Base-by-base conservation (phyloP, 345 rosid species). In the Ricinus communis region DNA sequence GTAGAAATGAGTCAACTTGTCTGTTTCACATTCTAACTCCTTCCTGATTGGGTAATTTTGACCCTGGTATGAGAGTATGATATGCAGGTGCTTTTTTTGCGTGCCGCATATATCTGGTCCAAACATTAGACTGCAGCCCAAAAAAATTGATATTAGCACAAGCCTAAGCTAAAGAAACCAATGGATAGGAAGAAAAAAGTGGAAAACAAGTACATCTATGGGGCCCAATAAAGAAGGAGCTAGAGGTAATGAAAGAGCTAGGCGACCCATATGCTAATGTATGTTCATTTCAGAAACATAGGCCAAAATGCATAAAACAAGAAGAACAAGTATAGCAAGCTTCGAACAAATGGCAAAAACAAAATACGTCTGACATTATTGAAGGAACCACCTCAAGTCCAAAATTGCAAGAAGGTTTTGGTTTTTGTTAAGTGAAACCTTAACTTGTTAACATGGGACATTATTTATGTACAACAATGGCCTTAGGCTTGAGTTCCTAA, bases 41-140 rank as follows among this genome's bases (percentile, higher is more conserved):
- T 91, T 94, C 60, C 87, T 91, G 13, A 88, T 83, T 4, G 96
- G 97, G 81, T 91, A 94, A 70, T 91, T 94, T 77, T 94, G 98
- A 43, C 98, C 98, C 56, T 94, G 97, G 72, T 94, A 94, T 28
- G 98, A 91, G 53, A 91, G 64, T 71, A 94, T 91, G 25, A 87
- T 78, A 78, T 94, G 97, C 72, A 94, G 89, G 86, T 91, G 88
- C 84, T 94, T 94, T 18, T 87, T 91, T 83, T 91, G 96, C 0
- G 95, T 73, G 57, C 98, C 97, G 47, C 98, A 94, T 61, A 94
- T 81, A 82, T 94, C 98, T 61, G 98, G 98, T 76, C 98, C 98
- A 78, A 91, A 94, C 98, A 94, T 94, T 55, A 94, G 69, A 76
- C 97, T 94, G 92, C 86, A 86, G 24, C 25, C n/a, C 53, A 49